phyloP scores from a whole-genome alignment of 2,329 filamentous ascomycete genomes.

The Monosporascus ibericus region DNA sequence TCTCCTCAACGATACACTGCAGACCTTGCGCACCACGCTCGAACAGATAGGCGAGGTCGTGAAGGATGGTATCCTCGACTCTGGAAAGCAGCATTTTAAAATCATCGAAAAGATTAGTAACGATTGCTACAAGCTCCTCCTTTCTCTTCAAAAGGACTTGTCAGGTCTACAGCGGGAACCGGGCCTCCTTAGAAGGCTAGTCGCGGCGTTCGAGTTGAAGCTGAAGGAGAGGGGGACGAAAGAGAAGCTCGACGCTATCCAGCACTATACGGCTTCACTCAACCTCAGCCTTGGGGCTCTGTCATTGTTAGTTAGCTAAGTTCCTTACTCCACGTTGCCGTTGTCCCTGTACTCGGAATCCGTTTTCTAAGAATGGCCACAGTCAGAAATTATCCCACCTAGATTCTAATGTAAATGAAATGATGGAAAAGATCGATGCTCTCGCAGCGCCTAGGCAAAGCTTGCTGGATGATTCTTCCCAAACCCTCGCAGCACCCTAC shows the following conservation, averaged over 20 bases:
- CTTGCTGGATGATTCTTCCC: neutral
- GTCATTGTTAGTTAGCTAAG: neutral
- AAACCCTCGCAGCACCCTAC: neutral
- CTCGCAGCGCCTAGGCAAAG: neutral
- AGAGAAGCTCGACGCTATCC: neutral
- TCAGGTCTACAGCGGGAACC: neutral
- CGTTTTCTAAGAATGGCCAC: neutral
- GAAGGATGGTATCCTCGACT: neutral
- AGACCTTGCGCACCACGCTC: neutral
- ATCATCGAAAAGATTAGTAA: neutral
- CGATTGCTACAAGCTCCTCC: neutral
- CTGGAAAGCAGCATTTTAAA: neutral
- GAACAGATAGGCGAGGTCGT: neutral
- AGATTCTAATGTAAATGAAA: neutral
- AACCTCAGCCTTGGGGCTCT: neutral
- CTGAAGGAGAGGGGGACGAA: neutral
- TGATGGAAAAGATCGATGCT: neutral
- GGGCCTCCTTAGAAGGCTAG: neutral
- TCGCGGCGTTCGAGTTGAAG: neutral
- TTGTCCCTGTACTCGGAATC: neutral
- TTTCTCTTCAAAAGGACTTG: neutral
- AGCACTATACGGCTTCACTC: neutral
- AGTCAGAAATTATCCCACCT: neutral
- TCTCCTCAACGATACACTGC: neutral
- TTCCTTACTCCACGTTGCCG: neutral